Base-by-base conservation (phyloP, 2,329 filamentous ascomycete genomes). In the Penicillium sp. region DNA sequence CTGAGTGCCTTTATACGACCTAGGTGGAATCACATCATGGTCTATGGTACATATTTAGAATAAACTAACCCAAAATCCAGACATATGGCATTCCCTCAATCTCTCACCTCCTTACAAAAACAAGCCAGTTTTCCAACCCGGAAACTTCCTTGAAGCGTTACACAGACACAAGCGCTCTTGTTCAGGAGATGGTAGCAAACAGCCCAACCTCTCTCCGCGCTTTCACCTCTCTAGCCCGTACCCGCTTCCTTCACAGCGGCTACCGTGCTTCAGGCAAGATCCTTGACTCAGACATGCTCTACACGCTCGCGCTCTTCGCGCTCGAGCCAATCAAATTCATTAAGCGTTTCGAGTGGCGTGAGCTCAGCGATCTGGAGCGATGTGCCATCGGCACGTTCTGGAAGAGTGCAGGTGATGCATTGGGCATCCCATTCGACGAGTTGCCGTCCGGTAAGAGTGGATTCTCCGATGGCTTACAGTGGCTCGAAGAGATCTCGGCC, bases 401-500 rank as follows among this genome's bases (percentile, higher is more conserved):
- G 89, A 90, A 89, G 71, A 80, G 80, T 52, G 74, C 90, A 16
- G 89, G 89, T 14, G 86, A 91, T 64, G 83, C 84, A 52, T 88
- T 92, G 84, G 81, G 79, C 0, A 89, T 92, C 54, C 73, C 75
- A 3, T 84, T 78, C 48, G 72, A 74, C 2, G 67, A 60, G 1
- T 72, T 86, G n/a, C 77, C 77, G 0, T 80, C 77, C 1, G 65
- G 61, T 1, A 60, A 66, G 33, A 65, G 63, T 0, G 78, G 77
- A 0, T 84, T 79, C 63, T 67, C 69, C 4, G 80, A 84, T 62
- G 81, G 83, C 1, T 64, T 84, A 21, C 75, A 83, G 4, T 86
- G 81, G 77, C 70, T 81, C 3, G 76, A 83, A 2, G 81, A 84
- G 50, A 63, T 86, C 1, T 68, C 70, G 19, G 67, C 64, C 1